phyloP scores from a whole-genome alignment of 2,329 filamentous ascomycete species.

The Aphanoascus verrucosus region DNA sequence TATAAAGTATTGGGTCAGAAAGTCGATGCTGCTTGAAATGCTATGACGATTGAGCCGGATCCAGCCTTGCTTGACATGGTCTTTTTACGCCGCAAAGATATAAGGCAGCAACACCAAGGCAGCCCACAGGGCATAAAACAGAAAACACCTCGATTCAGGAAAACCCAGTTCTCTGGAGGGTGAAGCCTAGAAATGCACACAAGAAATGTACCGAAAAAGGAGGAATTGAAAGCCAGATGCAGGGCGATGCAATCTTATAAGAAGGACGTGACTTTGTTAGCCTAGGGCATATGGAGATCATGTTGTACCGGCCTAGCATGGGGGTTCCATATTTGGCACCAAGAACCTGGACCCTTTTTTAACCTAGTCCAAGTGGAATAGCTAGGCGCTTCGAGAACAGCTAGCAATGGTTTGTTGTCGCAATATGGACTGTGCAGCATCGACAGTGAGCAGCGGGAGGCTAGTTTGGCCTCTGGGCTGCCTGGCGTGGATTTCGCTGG shows the following conservation, averaged over 20 bases:
- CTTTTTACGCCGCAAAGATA: background rate
- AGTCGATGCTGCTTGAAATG: background rate
- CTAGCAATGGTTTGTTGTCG: constrained; percentile 4
- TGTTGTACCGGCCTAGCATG: constrained; percentile 9
- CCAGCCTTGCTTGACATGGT: constrained; percentile 10
- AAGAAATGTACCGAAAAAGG: background rate
- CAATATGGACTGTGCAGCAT: background rate
- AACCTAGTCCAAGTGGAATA: constrained; percentile 2
- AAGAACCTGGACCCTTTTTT: background rate
- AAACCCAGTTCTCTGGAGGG: background rate
- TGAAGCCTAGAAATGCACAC: background rate
- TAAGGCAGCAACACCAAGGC: constrained; percentile 5
- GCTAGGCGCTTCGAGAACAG: constrained; percentile 7
- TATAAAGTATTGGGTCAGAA: background rate
- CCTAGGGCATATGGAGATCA: constrained; percentile 2
- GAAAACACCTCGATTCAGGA: constrained; percentile 1
- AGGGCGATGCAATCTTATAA: background rate
- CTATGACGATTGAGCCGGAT: background rate
- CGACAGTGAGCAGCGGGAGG: background rate
- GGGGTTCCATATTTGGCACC: constrained; percentile 11
- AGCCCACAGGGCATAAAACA: background rate
- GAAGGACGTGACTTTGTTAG: background rate
- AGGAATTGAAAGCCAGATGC: background rate
- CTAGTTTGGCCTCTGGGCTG: constrained; percentile 2
- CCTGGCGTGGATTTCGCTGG: constrained; percentile 4